Conservation (phyloP, 225 moss, liverwort and hornwort genomes). For the Polytrichum commune region DNA sequence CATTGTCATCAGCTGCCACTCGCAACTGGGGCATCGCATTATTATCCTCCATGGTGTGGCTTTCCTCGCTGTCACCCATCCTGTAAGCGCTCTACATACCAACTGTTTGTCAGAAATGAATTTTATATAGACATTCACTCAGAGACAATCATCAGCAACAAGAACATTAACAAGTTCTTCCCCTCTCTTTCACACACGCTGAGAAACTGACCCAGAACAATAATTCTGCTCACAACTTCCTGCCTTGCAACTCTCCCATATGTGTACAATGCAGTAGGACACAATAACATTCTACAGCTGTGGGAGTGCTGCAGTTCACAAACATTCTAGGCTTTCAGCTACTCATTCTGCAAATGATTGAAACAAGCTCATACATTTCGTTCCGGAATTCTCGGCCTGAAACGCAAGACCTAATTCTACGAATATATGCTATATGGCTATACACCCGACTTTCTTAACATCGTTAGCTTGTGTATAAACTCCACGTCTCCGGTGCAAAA, state of each 20-base stretch:
- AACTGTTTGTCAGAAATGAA: neutral
- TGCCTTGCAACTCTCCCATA: neutral
- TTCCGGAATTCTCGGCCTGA: too few species aligned
- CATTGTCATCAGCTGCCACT: conserved; percentile 36
- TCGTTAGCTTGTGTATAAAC: neutral
- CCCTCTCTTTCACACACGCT: neutral
- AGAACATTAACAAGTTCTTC: neutral
- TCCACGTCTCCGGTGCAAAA: neutral
- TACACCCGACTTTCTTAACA: neutral
- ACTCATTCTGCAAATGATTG: neutral
- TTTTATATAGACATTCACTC: neutral
- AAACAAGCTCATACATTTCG: too few species aligned
- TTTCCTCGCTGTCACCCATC: conserved; percentile 38
- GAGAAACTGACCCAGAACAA: neutral
- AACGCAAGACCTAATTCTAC: neutral
- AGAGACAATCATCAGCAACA: neutral
- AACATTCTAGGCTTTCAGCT: neutral
- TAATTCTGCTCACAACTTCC: neutral
- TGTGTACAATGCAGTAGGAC: neutral
- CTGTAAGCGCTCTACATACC: conserved; percentile 12
- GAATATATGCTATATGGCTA: neutral
- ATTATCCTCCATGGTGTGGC: conserved; percentile 15
- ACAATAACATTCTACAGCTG: neutral
- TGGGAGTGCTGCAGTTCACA: neutral
- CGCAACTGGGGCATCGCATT: conserved; percentile 26